phyloP scores from a whole-genome alignment of 164 flowering plant species.

The Tetrastigma voinierianum region DNA sequence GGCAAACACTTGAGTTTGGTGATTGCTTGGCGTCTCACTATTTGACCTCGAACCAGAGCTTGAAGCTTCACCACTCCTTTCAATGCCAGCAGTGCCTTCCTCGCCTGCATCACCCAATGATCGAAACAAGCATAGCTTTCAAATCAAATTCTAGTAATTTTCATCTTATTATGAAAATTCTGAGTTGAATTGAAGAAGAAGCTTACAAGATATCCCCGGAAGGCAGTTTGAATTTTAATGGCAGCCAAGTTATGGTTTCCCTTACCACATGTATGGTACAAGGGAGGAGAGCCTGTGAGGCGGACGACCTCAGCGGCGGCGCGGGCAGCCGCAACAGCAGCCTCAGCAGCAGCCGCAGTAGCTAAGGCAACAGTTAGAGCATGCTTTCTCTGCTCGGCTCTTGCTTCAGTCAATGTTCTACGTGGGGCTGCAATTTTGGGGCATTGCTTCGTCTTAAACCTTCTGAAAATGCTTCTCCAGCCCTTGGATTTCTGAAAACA shows the following conservation, averaged over 20 bases:
- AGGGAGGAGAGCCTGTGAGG: slow-evolving; percentile 37
- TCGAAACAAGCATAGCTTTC: too few relatives aligned
- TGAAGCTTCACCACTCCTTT: slow-evolving; percentile 86
- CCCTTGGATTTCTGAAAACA: slow-evolving; percentile 39
- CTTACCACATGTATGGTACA: slow-evolving; percentile 1
- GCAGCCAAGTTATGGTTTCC: slow-evolving; percentile 44
- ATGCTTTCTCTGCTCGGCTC: slow-evolving; percentile 66
- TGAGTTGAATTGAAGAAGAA: slow-evolving; percentile 1
- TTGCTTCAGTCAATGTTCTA: slow-evolving; percentile 42
- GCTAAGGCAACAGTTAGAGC: slow-evolving; percentile 74
- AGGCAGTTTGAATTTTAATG: slow-evolving; percentile 66
- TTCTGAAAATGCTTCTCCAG: slow-evolving; percentile 44
- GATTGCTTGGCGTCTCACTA: slow-evolving; percentile 55
- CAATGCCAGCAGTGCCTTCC: slow-evolving; percentile 81
- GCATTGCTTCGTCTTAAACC: slow-evolving; percentile 36
- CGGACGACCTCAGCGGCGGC: slow-evolving; percentile 79
- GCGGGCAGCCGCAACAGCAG: slow-evolving; percentile 81
- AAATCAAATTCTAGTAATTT: too few relatives aligned
- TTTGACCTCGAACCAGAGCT: slow-evolving; percentile 74
- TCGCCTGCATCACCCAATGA: slow-evolving; percentile 48
- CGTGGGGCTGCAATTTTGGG: slow-evolving; percentile 41
- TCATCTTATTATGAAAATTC: too few relatives aligned
- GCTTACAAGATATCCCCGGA: slow-evolving; percentile 72
- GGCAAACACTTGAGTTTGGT: slow-evolving; percentile 33
- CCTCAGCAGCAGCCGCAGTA: slow-evolving; percentile 85